These are phyloP conservation scores for Niebla homalea DNA, from an alignment of 495 filamentous ascomycete species.

Conservation along the genomic window DNA sequence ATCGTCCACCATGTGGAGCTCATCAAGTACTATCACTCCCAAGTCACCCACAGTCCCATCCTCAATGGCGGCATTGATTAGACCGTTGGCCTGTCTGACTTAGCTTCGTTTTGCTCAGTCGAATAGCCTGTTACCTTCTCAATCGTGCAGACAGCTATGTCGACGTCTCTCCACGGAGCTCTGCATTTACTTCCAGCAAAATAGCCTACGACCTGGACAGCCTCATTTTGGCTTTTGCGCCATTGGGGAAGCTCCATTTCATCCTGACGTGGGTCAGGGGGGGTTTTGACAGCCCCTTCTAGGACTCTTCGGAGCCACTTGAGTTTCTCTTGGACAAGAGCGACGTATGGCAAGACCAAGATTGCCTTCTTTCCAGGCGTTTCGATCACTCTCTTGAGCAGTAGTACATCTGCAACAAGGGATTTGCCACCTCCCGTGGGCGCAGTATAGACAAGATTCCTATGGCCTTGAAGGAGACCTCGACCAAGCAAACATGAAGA, in stretches of 20 bases:
- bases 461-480: slow-evolving; percentile 50
- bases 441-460: slow-evolving; percentile 71
- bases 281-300: slow-evolving; percentile 41
- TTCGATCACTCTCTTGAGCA: slow-evolving; percentile 59
- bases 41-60: slow-evolving; percentile 54
- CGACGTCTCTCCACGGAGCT: slow-evolving; percentile 58
- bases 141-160: slow-evolving; percentile 71
- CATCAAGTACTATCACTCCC: slow-evolving; percentile 60
- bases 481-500: slow-evolving; percentile 59
- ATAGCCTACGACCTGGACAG: slow-evolving; percentile 54
- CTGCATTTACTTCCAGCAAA: slow-evolving; percentile 59
- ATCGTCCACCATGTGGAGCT: slow-evolving; percentile 74
- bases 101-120: not conserved
- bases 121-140: slow-evolving; percentile 49
- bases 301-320: slow-evolving; percentile 62
- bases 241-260: slow-evolving; percentile 11
- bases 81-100: slow-evolving; percentile 51
- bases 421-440: slow-evolving; percentile 77
- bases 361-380: slow-evolving; percentile 56
- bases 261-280: slow-evolving; percentile 14
- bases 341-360: slow-evolving; percentile 69
- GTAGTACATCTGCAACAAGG: slow-evolving; percentile 60
- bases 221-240: slow-evolving; percentile 30
- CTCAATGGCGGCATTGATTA: slow-evolving; percentile 64
- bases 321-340: slow-evolving; percentile 72